Base-by-base conservation (phyloP, 192 early-diverging fungal species). In the Powellomyces hirtus region DNA sequence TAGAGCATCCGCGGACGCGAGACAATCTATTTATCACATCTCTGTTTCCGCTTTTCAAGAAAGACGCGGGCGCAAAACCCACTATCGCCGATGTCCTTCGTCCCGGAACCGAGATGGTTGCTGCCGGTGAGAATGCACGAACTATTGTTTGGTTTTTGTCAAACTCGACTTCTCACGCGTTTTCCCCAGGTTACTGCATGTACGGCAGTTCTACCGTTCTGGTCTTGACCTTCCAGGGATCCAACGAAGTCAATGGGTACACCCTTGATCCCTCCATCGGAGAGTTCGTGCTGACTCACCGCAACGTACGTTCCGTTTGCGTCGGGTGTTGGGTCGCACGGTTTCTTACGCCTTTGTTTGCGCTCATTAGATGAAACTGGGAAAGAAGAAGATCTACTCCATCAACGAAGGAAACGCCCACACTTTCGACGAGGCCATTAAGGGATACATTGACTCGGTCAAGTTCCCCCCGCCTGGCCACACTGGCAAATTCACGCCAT, bases 281-380 rank as follows among this genome's bases (percentile, higher is more conserved):
- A 56, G 95, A 98, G 77, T 98, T 98, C 76, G 91, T 98, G 68
- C 85, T 98, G 75, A 97, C 94, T n/a, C 97, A 98, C 74, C 94
- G 90, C 16, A 79, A 94, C 70, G 89, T 91, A 88, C 75, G 74
- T 42, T 4, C 27, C 24, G 24, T 27, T 71, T 45, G 13, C 50
- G 50, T 10, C 24, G 24, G 24, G 50, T 24, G 7, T n/a, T 52
- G 50, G 7, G 50, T 8, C 24, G 7, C 13, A n/a, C 24, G 7
- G 8, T 24, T 24, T 52, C 10, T 52, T 24, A 8, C 66, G 51
- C 29, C 35, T n/a, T 16, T 18, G 31, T 14, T n/a, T 22, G 31
- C 34, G 2, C 36, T 35, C 26, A 24, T 3, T 49, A 83, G 79
- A 78, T 84, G 70, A 84, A 74, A 40, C 66, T 84, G 45, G 82